Evolutionary conservation across 2,329 filamentous ascomycete species (phyloP), one percentile per base, ranked within the genome.

Genomic region (Colletotrichum agaves): DNA sequence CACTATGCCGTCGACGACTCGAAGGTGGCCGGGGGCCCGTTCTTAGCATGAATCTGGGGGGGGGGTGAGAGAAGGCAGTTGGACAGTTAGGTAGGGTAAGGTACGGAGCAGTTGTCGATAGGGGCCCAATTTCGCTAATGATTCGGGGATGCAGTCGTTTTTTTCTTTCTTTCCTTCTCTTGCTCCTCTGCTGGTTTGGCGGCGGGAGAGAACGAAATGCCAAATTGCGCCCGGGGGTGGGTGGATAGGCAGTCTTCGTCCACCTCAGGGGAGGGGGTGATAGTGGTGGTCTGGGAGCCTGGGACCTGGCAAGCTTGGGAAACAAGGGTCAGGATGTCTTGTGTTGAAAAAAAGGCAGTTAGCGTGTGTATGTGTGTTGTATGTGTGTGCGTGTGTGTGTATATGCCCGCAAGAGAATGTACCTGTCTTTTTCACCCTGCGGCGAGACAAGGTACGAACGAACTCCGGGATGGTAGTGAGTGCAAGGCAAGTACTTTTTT

Each of bases 51-150:
- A 72, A 73, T 71, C 74, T 69, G 70, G 75, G 72, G 72, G 72
- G 72, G 71, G 72, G 50, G 70, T 73, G 72, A 72, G 67, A 74
- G 71, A 50, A n/a, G 21, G 70, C 17, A 49, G 44, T 47, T 47
- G 53, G 52, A 49, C 41, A 72, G 71, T 71, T 67, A 74, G 72
- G 69, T 46, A 41, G 17, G 72, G 73, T 71, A 72, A 49, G 47
- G 21, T 27, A 47, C 37, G 39, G 15, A 50, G 46, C 44, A 23
- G 61, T 35, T 11, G 50, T 41, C 50, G 73, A 78, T 77, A 76
- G 75, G 75, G 74, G 74, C 69, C 74, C 74, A 81, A 81, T 81
- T 73, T 81, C 79, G 78, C 78, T 81, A 81, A 78, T 72, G 74
- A 74, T 33, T 52, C 37, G 73, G 73, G 73, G 73, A 73, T 74